Conservation (phyloP, 805 yeast species). For the Starmerella sp. region DNA sequence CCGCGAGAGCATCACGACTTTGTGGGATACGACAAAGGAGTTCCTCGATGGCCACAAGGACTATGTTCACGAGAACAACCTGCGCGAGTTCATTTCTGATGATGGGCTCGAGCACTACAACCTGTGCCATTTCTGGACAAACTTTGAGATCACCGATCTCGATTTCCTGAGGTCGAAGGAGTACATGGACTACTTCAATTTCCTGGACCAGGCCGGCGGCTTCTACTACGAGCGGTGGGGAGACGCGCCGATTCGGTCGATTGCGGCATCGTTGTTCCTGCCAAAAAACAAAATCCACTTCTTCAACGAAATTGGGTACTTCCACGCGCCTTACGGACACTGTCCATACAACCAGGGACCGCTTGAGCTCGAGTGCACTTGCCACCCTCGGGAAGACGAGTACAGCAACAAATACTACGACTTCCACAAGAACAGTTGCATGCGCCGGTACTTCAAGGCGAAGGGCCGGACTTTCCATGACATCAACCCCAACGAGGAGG, state of each 20-base stretch:
- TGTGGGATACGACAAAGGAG: constrained; percentile 48
- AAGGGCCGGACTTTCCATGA: constrained; percentile 17
- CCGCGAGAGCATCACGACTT: constrained; percentile 45
- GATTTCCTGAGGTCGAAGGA: constrained; percentile 66
- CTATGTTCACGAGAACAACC: constrained; percentile 43
- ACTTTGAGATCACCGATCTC: constrained; percentile 71
- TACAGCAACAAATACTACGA: constrained; percentile 16
- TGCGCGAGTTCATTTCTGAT: constrained; percentile 59
- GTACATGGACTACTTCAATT: constrained; percentile 57
- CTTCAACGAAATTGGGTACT: constrained; percentile 69
- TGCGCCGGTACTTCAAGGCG: constrained; percentile 20
- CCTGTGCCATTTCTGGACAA: constrained; percentile 81
- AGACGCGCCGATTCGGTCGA: constrained; percentile 81
- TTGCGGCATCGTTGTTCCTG: constrained; percentile 72
- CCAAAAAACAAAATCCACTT: constrained; percentile 61
- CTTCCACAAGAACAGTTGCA: constrained; percentile 21
- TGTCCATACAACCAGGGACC: constrained; percentile 56
- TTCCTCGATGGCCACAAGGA: constrained; percentile 39
- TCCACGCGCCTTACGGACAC: constrained; percentile 53
- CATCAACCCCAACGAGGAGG: constrained; percentile 10
- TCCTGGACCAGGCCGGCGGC: constrained; percentile 74
- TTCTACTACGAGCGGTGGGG: constrained; percentile 94
- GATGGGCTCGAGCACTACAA: constrained; percentile 62
- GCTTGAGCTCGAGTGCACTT: constrained; percentile 46
- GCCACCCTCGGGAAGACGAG: constrained; percentile 23